phyloP scores from a whole-genome alignment of 1,284 basidiomycete genomes.

The Cutaneotrichosporon sp. region DNA sequence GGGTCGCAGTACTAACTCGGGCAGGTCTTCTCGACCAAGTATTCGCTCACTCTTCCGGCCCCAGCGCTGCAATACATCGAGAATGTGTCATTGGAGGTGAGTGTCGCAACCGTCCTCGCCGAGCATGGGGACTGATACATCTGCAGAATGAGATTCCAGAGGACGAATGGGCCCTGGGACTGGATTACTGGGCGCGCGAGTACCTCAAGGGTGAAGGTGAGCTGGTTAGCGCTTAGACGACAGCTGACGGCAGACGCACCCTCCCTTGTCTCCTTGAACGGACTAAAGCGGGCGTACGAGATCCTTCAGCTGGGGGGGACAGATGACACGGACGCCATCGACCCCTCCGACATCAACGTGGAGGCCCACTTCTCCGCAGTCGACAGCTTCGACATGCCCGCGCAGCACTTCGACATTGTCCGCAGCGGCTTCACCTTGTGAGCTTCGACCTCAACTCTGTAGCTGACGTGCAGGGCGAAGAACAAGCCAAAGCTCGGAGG shows the following conservation, averaged over 20 bases:
- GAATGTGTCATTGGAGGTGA: conserved; percentile 47
- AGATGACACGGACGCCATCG: conserved; percentile 58
- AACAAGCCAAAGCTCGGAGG: conserved; percentile 68
- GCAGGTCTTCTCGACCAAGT: conserved; percentile 55
- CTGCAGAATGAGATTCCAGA: conserved; percentile 66
- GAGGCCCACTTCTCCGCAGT: conserved; percentile 82
- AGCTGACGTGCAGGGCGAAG: conserved; percentile 50
- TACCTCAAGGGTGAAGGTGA: conserved; percentile 89
- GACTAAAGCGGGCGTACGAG: conserved; percentile 79
- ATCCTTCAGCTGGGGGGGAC: conserved; percentile 66
- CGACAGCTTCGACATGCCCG: conserved; percentile 92
- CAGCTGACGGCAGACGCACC: conserved; percentile 32
- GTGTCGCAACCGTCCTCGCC: conserved; percentile 6
- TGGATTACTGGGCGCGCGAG: conserved; percentile 81
- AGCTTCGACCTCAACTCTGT: background rate
- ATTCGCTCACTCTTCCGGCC: conserved; percentile 53
- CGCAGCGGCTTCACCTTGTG: conserved; percentile 53
- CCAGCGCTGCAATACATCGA: conserved; percentile 52
- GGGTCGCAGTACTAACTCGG: conserved; percentile 5
- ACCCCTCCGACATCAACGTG: conserved; percentile 70
- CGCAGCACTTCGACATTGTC: conserved; percentile 83
- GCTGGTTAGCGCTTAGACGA: no score
- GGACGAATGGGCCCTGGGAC: conserved; percentile 58
- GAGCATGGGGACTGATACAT: conserved; percentile 2
- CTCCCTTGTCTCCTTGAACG: conserved; percentile 47